phyloP scores from a whole-genome alignment of 169 alveolate species.

The Sarcocystis neurona region DNA sequence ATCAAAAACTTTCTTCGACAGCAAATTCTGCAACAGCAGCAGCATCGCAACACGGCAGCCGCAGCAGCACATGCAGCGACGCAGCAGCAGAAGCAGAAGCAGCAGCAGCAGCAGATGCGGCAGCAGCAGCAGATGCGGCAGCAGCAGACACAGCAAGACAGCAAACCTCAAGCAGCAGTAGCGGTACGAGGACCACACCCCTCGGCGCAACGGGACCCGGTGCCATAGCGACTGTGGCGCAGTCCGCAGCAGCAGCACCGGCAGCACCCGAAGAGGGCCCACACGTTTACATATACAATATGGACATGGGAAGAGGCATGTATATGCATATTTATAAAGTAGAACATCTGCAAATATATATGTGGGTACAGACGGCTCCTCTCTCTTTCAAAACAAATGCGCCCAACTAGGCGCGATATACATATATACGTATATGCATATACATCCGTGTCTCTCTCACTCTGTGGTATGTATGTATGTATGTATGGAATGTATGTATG shows the following conservation, averaged over 20 bases:
- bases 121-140: background rate
- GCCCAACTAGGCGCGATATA: constrained; percentile 47
- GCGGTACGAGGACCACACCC: background rate
- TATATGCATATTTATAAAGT: constrained; percentile 27
- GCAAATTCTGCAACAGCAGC: constrained; percentile 50
- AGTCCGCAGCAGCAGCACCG: constrained; percentile 4
- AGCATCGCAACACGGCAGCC: too few relatives aligned
- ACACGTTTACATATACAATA: background rate
- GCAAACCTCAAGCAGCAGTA: background rate
- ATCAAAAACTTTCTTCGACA: constrained; percentile 86
- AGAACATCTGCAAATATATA: too few relatives aligned
- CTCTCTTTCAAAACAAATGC: constrained; percentile 31
- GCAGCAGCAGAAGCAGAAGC: too few relatives aligned
- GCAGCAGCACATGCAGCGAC: too few relatives aligned
- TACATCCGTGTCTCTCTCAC: too few relatives aligned
- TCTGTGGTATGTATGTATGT: too few relatives aligned
- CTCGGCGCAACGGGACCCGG: too few relatives aligned
- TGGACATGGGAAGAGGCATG: constrained; percentile 8
- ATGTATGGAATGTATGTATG: too few relatives aligned
- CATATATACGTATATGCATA: constrained; percentile 50
- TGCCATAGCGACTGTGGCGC: background rate
- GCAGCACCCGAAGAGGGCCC: background rate
- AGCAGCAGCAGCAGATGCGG: background rate
- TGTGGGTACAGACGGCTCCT: constrained; percentile 41
- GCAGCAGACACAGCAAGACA: background rate